Conservation (phyloP, 1,139 yeast species). For the Geotrichum citri-aurantii region DNA sequence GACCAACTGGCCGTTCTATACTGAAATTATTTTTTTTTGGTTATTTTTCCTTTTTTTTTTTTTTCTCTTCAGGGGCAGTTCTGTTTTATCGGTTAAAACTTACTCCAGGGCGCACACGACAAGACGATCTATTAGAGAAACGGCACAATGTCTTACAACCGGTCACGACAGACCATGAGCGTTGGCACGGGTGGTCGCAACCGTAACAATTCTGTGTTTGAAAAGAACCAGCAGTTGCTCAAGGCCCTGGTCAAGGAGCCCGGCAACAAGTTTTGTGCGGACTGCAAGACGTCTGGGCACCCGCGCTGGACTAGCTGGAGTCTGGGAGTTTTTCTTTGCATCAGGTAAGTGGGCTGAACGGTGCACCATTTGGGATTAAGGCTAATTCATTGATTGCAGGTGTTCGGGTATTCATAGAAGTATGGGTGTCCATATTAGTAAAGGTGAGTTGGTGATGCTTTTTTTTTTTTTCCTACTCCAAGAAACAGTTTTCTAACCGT, state of each 20-base stretch:
- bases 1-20: neutral
- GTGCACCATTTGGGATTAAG: neutral
- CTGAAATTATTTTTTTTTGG: neutral
- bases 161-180: neutral
- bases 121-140: neutral
- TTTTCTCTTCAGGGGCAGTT: neutral
- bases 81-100: neutral
- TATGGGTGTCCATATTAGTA: slow-evolving; percentile 82
- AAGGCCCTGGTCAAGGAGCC: slow-evolving; percentile 69
- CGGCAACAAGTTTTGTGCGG: slow-evolving; percentile 77
- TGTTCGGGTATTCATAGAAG: slow-evolving; percentile 95
- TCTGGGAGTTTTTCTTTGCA: slow-evolving; percentile 86
- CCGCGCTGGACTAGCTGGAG: slow-evolving; percentile 99
- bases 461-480: too few species aligned
- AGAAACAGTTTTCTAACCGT: neutral
- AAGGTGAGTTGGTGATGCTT: slow-evolving; percentile 25
- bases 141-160: neutral
- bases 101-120: neutral
- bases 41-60: neutral
- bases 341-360: slow-evolving; percentile 33
- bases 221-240: slow-evolving; percentile 62
- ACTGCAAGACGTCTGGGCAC: slow-evolving; percentile 81
- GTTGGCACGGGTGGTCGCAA: neutral
- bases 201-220: slow-evolving; percentile 1
- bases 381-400: slow-evolving; percentile 28